A percentile compares a stretch with the other conserved stretches of the same genome.
Evolutionary conservation across 176 grass and related monocot species (phyloP).

Genomic region (Cymbopogon citratus): DNA sequence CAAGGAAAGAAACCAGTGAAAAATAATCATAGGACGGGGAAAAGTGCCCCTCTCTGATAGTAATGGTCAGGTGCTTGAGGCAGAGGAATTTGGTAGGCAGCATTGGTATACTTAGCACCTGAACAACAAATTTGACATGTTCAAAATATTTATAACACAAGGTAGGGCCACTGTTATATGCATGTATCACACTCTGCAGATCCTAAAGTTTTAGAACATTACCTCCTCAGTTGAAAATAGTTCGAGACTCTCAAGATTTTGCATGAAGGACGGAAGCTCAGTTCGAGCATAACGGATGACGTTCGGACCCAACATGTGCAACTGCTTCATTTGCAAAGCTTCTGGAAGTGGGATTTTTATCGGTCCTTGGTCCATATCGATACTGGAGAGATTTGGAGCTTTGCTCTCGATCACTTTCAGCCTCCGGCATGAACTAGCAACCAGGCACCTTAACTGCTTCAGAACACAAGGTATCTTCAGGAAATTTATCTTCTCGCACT

Average conservation of each 20-base stretch:
- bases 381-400: background rate
- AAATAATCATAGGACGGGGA: background rate
- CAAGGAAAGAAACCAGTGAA: too few relatives aligned
- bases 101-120: background rate
- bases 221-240: background rate
- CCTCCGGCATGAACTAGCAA: background rate
- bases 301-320: background rate
- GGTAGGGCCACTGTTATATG: background rate
- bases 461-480: background rate
- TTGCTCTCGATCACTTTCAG: background rate
- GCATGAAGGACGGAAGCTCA: background rate
- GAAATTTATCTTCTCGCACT: background rate
- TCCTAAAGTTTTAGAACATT: background rate
- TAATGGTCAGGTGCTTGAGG: background rate
- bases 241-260: constrained; percentile 12
- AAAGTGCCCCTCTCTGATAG: fast-evolving
- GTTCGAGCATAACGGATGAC: background rate
- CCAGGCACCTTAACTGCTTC: background rate
- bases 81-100: background rate
- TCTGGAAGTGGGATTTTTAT: background rate
- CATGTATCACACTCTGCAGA: background rate
- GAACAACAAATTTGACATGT: background rate
- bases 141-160: background rate
- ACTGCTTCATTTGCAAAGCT: background rate
- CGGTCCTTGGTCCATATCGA: background rate